Conservation (phyloP, 495 filamentous ascomycete genomes). For the Pyrenula aspistea region DNA sequence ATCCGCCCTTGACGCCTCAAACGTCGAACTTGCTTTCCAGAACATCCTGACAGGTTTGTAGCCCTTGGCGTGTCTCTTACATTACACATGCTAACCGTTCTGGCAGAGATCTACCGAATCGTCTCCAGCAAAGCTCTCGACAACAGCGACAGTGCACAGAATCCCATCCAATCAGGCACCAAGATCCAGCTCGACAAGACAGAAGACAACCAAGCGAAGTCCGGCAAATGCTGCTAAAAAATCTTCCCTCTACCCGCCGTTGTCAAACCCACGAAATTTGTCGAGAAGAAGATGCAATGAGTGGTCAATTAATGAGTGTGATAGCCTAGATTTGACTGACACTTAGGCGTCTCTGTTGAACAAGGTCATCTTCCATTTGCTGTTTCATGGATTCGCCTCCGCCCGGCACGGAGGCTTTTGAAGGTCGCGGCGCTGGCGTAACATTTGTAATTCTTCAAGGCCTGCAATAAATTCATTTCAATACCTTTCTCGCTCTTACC, state of each 20-base stretch:
- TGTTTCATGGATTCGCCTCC: neutral
- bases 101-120: constrained; percentile 94
- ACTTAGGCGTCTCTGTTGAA: neutral
- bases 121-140: constrained; percentile 96
- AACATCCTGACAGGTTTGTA: constrained; percentile 92
- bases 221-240: constrained; percentile 76
- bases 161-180: constrained; percentile 60
- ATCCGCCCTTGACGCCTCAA: constrained; percentile 95
- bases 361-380: neutral
- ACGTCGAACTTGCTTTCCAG: constrained; percentile 98
- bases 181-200: constrained; percentile 68
- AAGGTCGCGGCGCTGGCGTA: neutral
- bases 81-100: constrained; percentile 6
- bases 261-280: neutral
- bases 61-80: neutral
- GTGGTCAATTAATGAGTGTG: constrained; percentile 9
- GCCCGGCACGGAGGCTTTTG: neutral
- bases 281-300: constrained; percentile 6
- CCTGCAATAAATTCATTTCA: neutral
- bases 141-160: constrained; percentile 61
- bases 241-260: neutral
- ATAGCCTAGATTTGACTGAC: constrained; percentile 9
- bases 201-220: constrained; percentile 62
- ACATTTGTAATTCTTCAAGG: neutral
- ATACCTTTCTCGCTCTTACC: neutral